These are phyloP conservation scores for Xylaria intraflava DNA, from an alignment of 495 filamentous ascomycete species.

Conservation along the genomic window DNA sequence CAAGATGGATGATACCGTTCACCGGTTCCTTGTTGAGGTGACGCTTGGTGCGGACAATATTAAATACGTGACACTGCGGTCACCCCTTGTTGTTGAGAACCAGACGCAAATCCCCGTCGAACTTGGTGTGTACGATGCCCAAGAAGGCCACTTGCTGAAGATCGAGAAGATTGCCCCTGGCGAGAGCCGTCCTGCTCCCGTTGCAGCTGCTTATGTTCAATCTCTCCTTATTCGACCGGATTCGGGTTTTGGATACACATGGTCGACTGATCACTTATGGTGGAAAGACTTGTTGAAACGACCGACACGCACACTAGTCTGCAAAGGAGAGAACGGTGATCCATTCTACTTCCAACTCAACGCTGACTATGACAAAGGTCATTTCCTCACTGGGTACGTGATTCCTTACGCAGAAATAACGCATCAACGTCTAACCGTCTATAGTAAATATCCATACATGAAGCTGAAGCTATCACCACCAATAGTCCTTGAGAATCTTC, in stretches of 20 bases:
- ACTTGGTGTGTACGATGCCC: conserved; percentile 82
- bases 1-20: conserved; percentile 68
- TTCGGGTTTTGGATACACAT: conserved; percentile 92
- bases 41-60: conserved; percentile 86
- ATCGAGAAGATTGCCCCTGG: conserved; percentile 96
- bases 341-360: conserved; percentile 97
- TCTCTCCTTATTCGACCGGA: conserved; percentile 87
- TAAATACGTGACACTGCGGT: conserved; percentile 95
- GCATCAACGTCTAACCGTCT: conserved; percentile 20
- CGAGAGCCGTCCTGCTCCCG: conserved; percentile 82
- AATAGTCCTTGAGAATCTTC: conserved; percentile 86
- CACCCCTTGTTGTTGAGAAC: conserved; percentile 94
- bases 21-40: conserved; percentile 87
- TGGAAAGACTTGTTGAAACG: conserved; percentile 86
- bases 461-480: conserved; percentile 81
- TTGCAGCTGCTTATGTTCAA: conserved; percentile 87
- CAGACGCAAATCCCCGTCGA: conserved; percentile 95
- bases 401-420: neutral
- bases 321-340: conserved; percentile 73
- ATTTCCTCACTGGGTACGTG: conserved; percentile 64
- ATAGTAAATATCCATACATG: conserved; percentile 87
- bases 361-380: conserved; percentile 69
- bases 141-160: conserved; percentile 86
- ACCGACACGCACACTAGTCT: conserved; percentile 78
- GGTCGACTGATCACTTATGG: conserved; percentile 81